These are phyloP conservation scores for Cordyceps cateniannulata DNA, from an alignment of 2,329 filamentous ascomycete species.

Conservation along the genomic window DNA sequence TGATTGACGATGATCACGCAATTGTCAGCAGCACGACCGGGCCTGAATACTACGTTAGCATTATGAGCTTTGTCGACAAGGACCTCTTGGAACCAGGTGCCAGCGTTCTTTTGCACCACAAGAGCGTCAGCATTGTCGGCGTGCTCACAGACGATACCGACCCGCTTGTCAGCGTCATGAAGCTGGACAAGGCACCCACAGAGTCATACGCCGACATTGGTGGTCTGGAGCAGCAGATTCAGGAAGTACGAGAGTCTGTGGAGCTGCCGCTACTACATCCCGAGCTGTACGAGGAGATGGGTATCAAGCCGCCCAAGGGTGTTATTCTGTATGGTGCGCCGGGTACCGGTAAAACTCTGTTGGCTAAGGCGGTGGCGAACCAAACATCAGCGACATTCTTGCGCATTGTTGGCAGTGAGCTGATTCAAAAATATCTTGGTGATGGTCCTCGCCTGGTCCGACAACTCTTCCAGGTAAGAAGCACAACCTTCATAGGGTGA, in stretches of 20 bases:
- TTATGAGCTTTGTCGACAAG: slow-evolving; percentile 99
- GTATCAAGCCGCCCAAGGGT: slow-evolving; percentile 98
- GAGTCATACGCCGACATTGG: slow-evolving; percentile 99
- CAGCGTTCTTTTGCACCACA: slow-evolving; percentile 92
- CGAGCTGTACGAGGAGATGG: slow-evolving; percentile 99
- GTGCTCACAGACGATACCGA: slow-evolving; percentile 95
- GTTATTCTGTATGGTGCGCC: slow-evolving; percentile 97
- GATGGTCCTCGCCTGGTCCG: slow-evolving; percentile 91
- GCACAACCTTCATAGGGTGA: neutral
- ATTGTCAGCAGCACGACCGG: slow-evolving; percentile 97
- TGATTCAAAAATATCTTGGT: slow-evolving; percentile 98
- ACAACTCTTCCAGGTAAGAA: slow-evolving; percentile 77
- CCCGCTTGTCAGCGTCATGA: slow-evolving; percentile 96
- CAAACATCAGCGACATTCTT: slow-evolving; percentile 98
- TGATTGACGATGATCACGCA: slow-evolving; percentile 98
- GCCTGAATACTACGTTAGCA: slow-evolving; percentile 98
- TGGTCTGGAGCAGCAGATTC: slow-evolving; percentile 89
- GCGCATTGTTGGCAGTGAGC: slow-evolving; percentile 90
- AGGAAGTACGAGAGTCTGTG: slow-evolving; percentile 95
- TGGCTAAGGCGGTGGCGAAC: slow-evolving; percentile 96
- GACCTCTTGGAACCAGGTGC: slow-evolving; percentile 94
- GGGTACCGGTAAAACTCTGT: slow-evolving; percentile 90
- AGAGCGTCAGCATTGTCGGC: slow-evolving; percentile 95
- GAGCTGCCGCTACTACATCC: slow-evolving; percentile 92
- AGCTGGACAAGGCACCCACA: slow-evolving; percentile 95